These are phyloP conservation scores for Cicer cuneatum DNA, from an alignment of 306 rosid species.

Conservation along the genomic window DNA sequence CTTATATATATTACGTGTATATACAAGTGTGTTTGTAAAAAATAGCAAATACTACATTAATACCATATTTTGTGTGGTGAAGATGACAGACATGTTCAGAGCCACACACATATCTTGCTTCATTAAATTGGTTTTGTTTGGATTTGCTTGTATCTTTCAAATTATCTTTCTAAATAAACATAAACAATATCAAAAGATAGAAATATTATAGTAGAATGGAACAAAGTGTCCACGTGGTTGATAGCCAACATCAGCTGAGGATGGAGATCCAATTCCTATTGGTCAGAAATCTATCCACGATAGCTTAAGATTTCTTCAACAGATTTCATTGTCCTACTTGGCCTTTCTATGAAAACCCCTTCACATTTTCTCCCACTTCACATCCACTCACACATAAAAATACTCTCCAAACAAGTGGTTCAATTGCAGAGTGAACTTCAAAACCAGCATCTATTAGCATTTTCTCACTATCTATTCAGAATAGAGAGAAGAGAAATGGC, in stretches of 20 bases:
- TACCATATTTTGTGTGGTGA: conserved; percentile 30
- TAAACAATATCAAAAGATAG: conserved; percentile 23
- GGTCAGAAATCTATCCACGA: conserved; percentile 91
- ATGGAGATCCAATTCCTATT: conserved; percentile 65
- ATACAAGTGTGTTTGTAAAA: too few relatives aligned
- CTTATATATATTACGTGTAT: too few relatives aligned
- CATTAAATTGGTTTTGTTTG: conserved; percentile 40
- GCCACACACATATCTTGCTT: background rate
- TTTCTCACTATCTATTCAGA: background rate
- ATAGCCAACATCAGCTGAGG: conserved; percentile 50
- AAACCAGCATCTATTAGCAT: conserved; percentile 8
- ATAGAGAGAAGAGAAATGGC: conserved; percentile 62
- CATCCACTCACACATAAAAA: conserved; percentile 49
- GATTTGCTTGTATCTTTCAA: background rate
- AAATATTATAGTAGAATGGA: conserved; percentile 32
- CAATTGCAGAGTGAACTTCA: conserved; percentile 25
- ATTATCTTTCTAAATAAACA: conserved; percentile 25
- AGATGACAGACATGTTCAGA: background rate
- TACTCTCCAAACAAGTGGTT: conserved; percentile 8
- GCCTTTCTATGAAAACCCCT: conserved; percentile 53
- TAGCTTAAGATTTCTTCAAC: conserved; percentile 52
- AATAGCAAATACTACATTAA: too few relatives aligned
- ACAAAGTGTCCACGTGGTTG: conserved; percentile 69
- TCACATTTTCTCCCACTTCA: conserved; percentile 48
- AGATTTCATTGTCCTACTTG: conserved; percentile 84